A percentile compares a stretch with the other conserved stretches of the same genome.
Conservation (phyloP, 148 eudicot genomes). For the Agrostemma githago region DNA sequence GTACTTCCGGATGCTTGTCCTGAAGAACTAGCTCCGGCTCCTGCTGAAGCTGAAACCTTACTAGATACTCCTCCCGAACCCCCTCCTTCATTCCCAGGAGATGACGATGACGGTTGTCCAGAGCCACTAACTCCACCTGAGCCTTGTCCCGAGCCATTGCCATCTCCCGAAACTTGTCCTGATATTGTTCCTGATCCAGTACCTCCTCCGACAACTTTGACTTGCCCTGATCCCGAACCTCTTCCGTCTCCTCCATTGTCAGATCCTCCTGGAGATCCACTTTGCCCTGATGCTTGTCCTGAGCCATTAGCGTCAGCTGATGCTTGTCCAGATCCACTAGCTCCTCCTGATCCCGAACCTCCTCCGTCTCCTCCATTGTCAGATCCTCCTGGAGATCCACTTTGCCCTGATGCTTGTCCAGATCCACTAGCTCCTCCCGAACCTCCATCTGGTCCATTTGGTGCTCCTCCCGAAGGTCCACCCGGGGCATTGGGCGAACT, state of each 20-base stretch:
- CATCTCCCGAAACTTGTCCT: background rate
- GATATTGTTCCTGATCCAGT: background rate
- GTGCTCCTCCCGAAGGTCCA: background rate
- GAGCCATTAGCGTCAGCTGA: background rate
- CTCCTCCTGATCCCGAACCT: background rate
- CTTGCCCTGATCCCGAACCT: background rate
- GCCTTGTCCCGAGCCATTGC: background rate
- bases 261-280: background rate
- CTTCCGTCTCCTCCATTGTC: background rate
- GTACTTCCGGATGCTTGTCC: slow-evolving; percentile 2
- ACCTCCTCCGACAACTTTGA: background rate
- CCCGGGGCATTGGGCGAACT: no score
- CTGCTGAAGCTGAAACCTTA: background rate
- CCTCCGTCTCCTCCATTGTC: background rate
- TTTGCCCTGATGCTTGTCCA: background rate
- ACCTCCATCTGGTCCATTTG: background rate
- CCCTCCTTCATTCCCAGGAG: background rate
- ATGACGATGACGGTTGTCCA: background rate
- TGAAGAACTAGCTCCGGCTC: background rate
- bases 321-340: background rate
- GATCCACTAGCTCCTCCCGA: background rate
- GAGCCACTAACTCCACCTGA: slow-evolving; percentile 7
- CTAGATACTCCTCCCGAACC: background rate
- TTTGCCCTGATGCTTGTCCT: background rate
- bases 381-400: background rate